Percentiles rank a stretch among this genome's conserved stretches.
phyloP scores from a whole-genome alignment of 2,329 filamentous ascomycete genomes.

The Calonectria montana region DNA sequence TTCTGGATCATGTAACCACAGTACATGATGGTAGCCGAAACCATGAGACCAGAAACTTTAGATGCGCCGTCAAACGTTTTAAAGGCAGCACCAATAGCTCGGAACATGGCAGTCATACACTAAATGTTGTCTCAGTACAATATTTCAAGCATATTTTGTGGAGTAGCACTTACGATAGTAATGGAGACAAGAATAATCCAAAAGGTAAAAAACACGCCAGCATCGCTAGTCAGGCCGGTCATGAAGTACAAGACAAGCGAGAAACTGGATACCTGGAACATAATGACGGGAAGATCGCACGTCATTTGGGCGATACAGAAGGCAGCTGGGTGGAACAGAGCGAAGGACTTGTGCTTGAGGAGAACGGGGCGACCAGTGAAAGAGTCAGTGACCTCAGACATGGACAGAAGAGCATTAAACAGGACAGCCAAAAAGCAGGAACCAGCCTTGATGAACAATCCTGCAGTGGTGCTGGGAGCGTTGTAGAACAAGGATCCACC shows the following conservation, averaged over 20 bases:
- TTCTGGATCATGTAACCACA: constrained; percentile 73
- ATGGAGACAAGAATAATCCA: constrained; percentile 64
- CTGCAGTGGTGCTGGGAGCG: constrained; percentile 65
- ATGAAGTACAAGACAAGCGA: constrained; percentile 72
- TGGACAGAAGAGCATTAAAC: constrained; percentile 70
- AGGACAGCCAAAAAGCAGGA: constrained; percentile 73
- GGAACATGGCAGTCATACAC: constrained; percentile 69
- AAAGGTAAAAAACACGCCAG: constrained; percentile 70
- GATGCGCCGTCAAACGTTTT: constrained; percentile 68
- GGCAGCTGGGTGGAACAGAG: constrained; percentile 67
- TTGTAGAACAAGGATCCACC: constrained; percentile 76
- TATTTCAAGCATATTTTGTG: neutral
- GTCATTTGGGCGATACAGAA: constrained; percentile 69
- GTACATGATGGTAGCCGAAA: constrained; percentile 69
- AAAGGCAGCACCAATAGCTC: constrained; percentile 66
- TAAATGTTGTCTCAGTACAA: constrained; percentile 29
- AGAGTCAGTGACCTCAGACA: constrained; percentile 74
- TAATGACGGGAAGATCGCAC: constrained; percentile 65
- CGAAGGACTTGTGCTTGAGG: constrained; percentile 69
- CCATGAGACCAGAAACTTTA: constrained; percentile 63
- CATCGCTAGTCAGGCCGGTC: constrained; percentile 64
- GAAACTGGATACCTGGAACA: constrained; percentile 70
- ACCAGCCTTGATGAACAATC: constrained; percentile 73
- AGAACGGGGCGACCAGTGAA: constrained; percentile 70
- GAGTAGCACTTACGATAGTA: constrained; percentile 57